Percentiles rank a stretch among this genome's conserved stretches.
Evolutionary conservation across 768 basidiomycete species (phyloP).

Genomic region (Tulasnella sp.): DNA sequence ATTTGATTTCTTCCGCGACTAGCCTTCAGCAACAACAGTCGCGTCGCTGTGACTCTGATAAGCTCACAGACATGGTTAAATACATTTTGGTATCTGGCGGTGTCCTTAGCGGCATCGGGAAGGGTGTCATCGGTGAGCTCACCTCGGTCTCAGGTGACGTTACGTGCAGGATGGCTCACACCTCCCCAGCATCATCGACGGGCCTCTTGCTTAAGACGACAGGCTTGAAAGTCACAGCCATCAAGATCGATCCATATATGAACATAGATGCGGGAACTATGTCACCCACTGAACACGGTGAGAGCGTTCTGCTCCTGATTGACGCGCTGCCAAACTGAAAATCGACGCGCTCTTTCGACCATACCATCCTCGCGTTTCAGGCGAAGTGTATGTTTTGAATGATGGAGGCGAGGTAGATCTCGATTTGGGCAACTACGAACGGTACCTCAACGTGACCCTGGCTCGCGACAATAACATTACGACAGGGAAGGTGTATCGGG

Average conservation of each 20-base stretch:
- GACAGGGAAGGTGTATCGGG: constrained; percentile 92
- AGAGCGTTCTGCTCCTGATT: constrained; percentile 24
- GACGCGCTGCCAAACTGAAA: not conserved
- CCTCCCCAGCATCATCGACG: constrained; percentile 81
- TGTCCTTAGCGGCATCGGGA: constrained; percentile 97
- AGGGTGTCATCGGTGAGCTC: constrained; percentile 88
- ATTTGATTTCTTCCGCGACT: no score
- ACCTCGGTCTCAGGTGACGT: not conserved
- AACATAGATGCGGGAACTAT: constrained; percentile 99
- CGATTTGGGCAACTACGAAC: constrained; percentile 96
- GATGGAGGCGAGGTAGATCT: constrained; percentile 98
- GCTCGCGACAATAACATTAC: constrained; percentile 96
- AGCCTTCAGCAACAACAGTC: no score
- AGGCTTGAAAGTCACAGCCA: constrained; percentile 93
- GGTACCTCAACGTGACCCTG: constrained; percentile 90
- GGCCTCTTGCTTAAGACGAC: constrained; percentile 90
- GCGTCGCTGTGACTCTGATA: no score
- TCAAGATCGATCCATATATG: constrained; percentile 99
- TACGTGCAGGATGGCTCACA: not conserved
- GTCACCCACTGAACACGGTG: constrained; percentile 96
- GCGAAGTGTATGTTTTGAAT: constrained; percentile 96
- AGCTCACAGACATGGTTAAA: constrained; percentile 57
- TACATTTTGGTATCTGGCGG: constrained; percentile 95
- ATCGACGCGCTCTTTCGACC: constrained; percentile 14
- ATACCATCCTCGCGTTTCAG: constrained; percentile 36